Evolutionary conservation across 2,329 filamentous ascomycete species (phyloP).

Genomic region (Sclerotinia subarctica): DNA sequence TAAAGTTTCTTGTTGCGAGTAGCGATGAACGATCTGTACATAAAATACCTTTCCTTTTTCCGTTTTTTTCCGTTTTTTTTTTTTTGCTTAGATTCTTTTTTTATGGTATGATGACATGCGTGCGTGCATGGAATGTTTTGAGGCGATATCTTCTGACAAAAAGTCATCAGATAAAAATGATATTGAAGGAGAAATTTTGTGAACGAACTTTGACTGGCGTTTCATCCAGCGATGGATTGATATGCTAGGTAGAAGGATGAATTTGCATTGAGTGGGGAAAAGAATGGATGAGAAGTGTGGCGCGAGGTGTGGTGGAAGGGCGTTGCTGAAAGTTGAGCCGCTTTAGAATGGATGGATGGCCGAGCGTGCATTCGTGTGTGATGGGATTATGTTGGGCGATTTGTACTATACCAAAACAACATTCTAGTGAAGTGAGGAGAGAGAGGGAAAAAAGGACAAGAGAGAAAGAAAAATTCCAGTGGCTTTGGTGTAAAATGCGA

Average conservation of each 20-base stretch:
- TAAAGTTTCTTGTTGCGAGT: background rate
- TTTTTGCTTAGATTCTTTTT: conserved; percentile 16
- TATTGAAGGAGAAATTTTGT: background rate
- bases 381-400: background rate
- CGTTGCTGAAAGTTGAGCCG: background rate
- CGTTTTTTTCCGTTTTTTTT: too few relatives aligned
- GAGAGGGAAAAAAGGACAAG: background rate
- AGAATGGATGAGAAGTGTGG: too few relatives aligned
- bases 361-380: background rate
- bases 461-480: background rate
- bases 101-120: conserved; percentile 8
- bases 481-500: background rate
- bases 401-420: background rate
- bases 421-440: background rate
- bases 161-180: background rate
- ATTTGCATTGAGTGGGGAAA: background rate
- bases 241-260: conserved; percentile 2
- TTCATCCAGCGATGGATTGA: conserved; percentile 14
- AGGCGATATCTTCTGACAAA: background rate
- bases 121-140: conserved; percentile 3
- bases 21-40: conserved; percentile 24
- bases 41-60: conserved; percentile 18
- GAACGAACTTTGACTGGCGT: conserved; percentile 13
- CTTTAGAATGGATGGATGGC: background rate
- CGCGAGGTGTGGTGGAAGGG: background rate